Evolutionary conservation across 1,284 basidiomycete species (phyloP).

Genomic region (Trichosporon sp.): DNA sequence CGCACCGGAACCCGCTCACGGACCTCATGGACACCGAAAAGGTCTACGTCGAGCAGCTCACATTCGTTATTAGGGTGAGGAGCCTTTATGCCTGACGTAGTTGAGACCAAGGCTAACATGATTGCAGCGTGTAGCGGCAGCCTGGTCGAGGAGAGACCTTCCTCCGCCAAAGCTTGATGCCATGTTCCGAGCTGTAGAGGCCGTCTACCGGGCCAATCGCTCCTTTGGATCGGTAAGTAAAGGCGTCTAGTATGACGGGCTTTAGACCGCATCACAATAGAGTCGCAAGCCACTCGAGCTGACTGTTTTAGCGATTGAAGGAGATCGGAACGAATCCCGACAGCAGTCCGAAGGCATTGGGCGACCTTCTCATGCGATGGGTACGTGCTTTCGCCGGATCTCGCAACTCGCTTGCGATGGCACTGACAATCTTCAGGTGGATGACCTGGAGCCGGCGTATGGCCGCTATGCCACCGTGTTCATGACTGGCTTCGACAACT

Average conservation of each 20-base stretch:
- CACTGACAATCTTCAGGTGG: conserved; percentile 58
- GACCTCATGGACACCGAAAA: conserved; percentile 94
- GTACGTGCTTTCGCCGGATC: conserved; percentile 53
- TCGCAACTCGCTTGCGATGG: not conserved
- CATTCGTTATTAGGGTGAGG: conserved; percentile 76
- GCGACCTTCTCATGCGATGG: conserved; percentile 96
- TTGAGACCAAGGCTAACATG: conserved; percentile 12
- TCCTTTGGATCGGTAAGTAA: conserved; percentile 63
- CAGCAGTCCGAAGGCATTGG: conserved; percentile 85
- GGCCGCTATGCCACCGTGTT: conserved; percentile 71
- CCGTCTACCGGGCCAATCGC: conserved; percentile 85
- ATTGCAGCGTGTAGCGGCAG: conserved; percentile 81
- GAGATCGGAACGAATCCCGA: conserved; percentile 86
- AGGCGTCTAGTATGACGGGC: not conserved
- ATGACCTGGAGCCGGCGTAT: conserved; percentile 83
- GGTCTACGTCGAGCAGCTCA: conserved; percentile 83
- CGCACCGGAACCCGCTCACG: conserved; percentile 64
- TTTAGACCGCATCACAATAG: too few relatives aligned
- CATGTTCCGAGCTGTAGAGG: conserved; percentile 91
- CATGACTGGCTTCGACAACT: conserved; percentile 71
- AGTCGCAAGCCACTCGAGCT: conserved; percentile 6
- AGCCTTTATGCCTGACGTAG: not conserved
- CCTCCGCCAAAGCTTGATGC: conserved; percentile 84
- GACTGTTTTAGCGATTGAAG: conserved; percentile 66
- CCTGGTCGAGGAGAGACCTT: conserved; percentile 91